Base-by-base conservation (phyloP, 2,329 filamentous ascomycete genomes). In the Fusarium circinatum region DNA sequence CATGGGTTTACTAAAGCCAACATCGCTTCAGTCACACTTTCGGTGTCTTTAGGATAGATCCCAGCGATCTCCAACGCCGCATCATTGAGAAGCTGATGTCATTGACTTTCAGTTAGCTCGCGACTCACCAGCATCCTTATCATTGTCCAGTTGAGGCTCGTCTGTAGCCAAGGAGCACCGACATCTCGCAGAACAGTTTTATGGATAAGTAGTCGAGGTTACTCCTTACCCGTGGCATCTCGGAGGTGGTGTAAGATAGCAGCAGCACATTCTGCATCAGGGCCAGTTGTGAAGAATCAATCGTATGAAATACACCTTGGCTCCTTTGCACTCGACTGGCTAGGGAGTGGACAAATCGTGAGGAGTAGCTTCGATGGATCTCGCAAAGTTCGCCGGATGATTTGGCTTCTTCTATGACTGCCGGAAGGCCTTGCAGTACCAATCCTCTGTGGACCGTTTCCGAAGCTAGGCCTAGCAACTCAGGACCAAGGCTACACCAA, bases 261-360 rank as follows among this genome's bases (percentile, higher is more conserved):
- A 15, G 67, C 61, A 17, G 75, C 67, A 3, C 78, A 75, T 28
- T 84, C 76, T 7, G 78, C 76, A 47, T 87, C 83, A 0, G 84
- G 84, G 80, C 85, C 85, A 87, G 77, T 87, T 84, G 71, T 87
- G 86, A 11, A 88, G 76, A 41, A 87, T 85, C 66, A 82, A 80
- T 17, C 84, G 84, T 65, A 87, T 80, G 55, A 87, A 78, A 73
- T 86, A 87, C 18, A 84, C 79, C 28, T 82, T 79, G 3, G 82
- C 85, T 12, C 71, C 78, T 18, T 74, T 51, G n/a, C 63, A 71
- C 22, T 67, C 62, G 2, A 42, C 45, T 7, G 74, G 74, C 52
- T 80, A 75, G 3, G 75, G 71, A n/a, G 60, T 54, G 56, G 78
- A 78, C 54, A 79, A 79, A 60, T 81, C 71, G 48, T 79, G 76